phyloP scores from a whole-genome alignment of 768 basidiomycete genomes.

The Tylopilus sp. region DNA sequence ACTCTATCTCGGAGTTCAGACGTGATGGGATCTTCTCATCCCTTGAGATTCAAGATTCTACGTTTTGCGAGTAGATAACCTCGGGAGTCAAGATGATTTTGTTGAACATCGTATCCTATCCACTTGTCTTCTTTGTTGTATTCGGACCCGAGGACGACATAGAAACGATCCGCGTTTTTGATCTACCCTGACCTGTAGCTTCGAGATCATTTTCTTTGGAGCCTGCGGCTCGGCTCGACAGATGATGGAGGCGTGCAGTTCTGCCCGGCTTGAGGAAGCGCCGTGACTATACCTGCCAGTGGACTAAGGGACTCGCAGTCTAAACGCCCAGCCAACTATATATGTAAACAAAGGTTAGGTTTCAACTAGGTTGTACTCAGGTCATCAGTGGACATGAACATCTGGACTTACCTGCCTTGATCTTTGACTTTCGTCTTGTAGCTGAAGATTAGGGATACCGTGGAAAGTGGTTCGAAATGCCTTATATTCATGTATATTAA shows the following conservation, averaged over 20 bases:
- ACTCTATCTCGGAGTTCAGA: constrained; percentile 61
- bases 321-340: too few species aligned
- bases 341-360: too few species aligned
- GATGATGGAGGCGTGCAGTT: constrained; percentile 50
- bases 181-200: constrained; percentile 44
- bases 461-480: too few species aligned
- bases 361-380: too few species aligned
- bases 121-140: constrained; percentile 65
- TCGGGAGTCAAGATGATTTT: constrained; percentile 56
- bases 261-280: constrained; percentile 39
- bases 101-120: constrained; percentile 61
- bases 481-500: too few species aligned
- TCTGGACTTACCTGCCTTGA: too few species aligned
- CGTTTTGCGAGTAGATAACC: constrained; percentile 32
- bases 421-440: too few species aligned
- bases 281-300: too few species aligned
- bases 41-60: constrained; percentile 30
- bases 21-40: constrained; percentile 47
- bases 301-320: too few species aligned
- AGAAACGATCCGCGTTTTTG: constrained; percentile 42
- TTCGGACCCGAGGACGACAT: constrained; percentile 73
- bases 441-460: too few species aligned
- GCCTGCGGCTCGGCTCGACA: constrained; percentile 35
- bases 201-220: constrained; percentile 41
- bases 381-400: too few species aligned